Conservation (phyloP, 768 basidiomycete species). For the Termitomyces sp. region DNA sequence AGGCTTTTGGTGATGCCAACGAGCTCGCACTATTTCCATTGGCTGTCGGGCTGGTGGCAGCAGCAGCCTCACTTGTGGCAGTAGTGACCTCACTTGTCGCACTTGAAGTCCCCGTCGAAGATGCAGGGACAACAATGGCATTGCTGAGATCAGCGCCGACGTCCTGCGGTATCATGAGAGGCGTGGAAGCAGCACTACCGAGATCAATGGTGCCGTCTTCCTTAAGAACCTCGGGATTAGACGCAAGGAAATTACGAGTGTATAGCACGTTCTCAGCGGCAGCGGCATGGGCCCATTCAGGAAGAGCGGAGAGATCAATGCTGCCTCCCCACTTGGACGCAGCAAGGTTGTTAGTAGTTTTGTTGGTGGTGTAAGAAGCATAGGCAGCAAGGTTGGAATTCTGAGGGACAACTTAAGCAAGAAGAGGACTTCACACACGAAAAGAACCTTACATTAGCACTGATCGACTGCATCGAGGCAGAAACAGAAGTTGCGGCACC, state of each 20-base stretch:
- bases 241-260: constrained; percentile 39
- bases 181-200: constrained; percentile 31
- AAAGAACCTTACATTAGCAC: constrained; percentile 31
- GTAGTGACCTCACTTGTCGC: constrained; percentile 14
- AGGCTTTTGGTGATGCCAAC: constrained; percentile 39
- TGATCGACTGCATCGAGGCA: constrained; percentile 45
- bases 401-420: constrained; percentile 21
- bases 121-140: constrained; percentile 19
- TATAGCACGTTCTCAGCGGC: constrained; percentile 55
- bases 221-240: constrained; percentile 45
- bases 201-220: constrained; percentile 49
- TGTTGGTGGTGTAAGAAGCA: constrained; percentile 40
- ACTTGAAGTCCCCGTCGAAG: constrained; percentile 17
- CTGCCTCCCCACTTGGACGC: constrained; percentile 58
- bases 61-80: constrained; percentile 12
- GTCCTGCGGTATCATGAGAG: constrained; percentile 59
- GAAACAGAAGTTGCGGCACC: constrained; percentile 41
- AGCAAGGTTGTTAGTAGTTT: constrained; percentile 39
- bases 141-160: constrained; percentile 39
- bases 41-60: constrained; percentile 15
- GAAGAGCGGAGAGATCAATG: constrained; percentile 53
- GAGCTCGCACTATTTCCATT: constrained; percentile 47
- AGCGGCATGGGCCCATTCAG: constrained; percentile 43
- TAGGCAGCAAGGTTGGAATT: constrained; percentile 54
- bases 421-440: neutral